Evolutionary conservation across 1,284 basidiomycete genomes (phyloP).

Genomic region (Cystobasidiaceae sp.): DNA sequence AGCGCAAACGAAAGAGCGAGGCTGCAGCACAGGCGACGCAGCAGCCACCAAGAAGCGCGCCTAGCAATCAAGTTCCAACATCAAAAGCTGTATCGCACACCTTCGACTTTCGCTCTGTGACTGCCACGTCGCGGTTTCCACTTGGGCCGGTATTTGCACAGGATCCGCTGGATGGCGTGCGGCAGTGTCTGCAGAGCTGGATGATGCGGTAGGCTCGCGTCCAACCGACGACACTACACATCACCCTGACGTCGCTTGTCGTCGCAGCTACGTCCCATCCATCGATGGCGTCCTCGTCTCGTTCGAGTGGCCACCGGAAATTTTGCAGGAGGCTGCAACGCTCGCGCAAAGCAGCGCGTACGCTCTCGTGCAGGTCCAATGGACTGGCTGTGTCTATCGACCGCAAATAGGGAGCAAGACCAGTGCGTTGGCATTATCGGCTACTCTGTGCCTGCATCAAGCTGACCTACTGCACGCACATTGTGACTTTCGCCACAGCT

Average conservation of each 20-base stretch:
- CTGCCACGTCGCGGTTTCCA: constrained; percentile 60
- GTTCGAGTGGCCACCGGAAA: constrained; percentile 43
- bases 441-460: constrained; percentile 7
- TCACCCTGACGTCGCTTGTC: background rate
- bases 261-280: constrained; percentile 76
- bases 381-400: constrained; percentile 83
- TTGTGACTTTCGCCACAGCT: constrained; percentile 53
- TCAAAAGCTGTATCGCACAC: too few species aligned
- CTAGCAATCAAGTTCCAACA: background rate
- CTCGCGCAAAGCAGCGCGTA: constrained; percentile 71
- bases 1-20: too few species aligned
- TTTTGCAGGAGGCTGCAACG: constrained; percentile 59
- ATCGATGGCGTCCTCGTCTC: constrained; percentile 81
- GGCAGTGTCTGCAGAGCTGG: constrained; percentile 86
- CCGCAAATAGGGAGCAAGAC: constrained; percentile 79
- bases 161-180: constrained; percentile 64
- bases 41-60: background rate
- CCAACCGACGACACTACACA: background rate
- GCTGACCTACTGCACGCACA: too few species aligned
- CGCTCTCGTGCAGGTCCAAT: constrained; percentile 66
- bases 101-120: constrained; percentile 11
- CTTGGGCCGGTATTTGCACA: constrained; percentile 74
- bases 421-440: constrained; percentile 54
- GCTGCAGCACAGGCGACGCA: too few species aligned
- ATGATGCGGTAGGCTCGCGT: constrained; percentile 70